phyloP scores from a whole-genome alignment of 768 basidiomycete genomes.

The Mycena alexandri region DNA sequence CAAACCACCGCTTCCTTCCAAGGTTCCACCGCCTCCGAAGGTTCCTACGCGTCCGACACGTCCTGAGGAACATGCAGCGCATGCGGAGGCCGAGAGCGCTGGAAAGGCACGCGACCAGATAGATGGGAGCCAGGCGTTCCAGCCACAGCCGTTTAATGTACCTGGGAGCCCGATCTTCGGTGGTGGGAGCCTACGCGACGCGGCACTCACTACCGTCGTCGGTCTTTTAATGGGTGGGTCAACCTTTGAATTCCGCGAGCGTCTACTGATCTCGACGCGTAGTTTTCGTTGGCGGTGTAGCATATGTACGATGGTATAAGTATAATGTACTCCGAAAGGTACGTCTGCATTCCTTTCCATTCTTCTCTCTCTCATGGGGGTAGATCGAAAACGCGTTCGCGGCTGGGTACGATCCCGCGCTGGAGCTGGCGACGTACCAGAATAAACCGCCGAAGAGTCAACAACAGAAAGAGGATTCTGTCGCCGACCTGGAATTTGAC shows the following conservation, averaged over 20 bases:
- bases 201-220: constrained; percentile 68
- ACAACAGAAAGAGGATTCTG: constrained; percentile 46
- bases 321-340: constrained; percentile 85
- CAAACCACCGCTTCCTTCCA: too few relatives aligned
- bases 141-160: constrained; percentile 30
- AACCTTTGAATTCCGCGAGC: not conserved
- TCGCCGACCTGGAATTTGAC: constrained; percentile 47
- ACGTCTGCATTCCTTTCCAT: constrained; percentile 15
- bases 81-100: not conserved
- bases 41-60: constrained; percentile 13
- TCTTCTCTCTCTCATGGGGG: constrained; percentile 1
- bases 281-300: constrained; percentile 81
- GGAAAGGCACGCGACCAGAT: constrained; percentile 12
- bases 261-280: constrained; percentile 22
- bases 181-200: constrained; percentile 51
- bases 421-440: constrained; percentile 73
- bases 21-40: constrained; percentile 2
- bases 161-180: constrained; percentile 35
- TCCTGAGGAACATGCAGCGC: not conserved
- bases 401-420: constrained; percentile 85
- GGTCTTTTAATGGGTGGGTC: constrained; percentile 71
- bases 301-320: constrained; percentile 86
- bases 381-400: constrained; percentile 86
- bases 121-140: constrained; percentile 33
- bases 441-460: constrained; percentile 47